phyloP scores from a whole-genome alignment of 805 yeast genomes.

The Wickerhamiella qilinensis region DNA sequence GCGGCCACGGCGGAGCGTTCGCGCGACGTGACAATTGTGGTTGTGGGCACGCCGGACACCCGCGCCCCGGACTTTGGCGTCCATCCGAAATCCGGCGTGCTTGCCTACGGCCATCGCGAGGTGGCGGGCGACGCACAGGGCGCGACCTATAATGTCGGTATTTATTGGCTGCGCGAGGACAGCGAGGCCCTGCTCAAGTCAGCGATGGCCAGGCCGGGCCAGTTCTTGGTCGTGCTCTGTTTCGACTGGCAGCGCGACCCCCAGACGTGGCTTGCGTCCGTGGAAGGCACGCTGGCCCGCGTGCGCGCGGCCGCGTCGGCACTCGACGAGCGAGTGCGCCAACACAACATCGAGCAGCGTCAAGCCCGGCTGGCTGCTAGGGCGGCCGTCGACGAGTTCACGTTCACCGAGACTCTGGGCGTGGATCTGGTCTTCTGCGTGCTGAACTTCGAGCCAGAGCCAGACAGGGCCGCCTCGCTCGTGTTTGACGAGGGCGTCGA shows the following conservation, averaged over 20 bases:
- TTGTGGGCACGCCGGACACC: background rate
- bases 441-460: background rate
- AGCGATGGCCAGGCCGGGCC: too few relatives aligned
- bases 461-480: background rate
- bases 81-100: background rate
- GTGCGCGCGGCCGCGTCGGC: too few relatives aligned
- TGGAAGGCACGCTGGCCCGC: too few relatives aligned
- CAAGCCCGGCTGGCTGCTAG: too few relatives aligned
- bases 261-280: too few relatives aligned
- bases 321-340: too few relatives aligned
- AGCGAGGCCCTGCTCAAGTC: too few relatives aligned
- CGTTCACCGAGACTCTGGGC: too few relatives aligned
- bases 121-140: background rate
- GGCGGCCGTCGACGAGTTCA: too few relatives aligned
- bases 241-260: too few relatives aligned
- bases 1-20: background rate
- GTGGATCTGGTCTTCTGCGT: background rate
- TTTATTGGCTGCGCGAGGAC: background rate
- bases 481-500: slow-evolving; percentile 3
- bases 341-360: too few relatives aligned
- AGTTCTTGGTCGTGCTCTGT: too few relatives aligned
- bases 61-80: background rate
- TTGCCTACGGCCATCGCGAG: background rate
- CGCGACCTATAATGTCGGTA: background rate
- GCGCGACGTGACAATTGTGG: background rate